phyloP scores from a whole-genome alignment of 331 rosid species.

The Malus hybrid region DNA sequence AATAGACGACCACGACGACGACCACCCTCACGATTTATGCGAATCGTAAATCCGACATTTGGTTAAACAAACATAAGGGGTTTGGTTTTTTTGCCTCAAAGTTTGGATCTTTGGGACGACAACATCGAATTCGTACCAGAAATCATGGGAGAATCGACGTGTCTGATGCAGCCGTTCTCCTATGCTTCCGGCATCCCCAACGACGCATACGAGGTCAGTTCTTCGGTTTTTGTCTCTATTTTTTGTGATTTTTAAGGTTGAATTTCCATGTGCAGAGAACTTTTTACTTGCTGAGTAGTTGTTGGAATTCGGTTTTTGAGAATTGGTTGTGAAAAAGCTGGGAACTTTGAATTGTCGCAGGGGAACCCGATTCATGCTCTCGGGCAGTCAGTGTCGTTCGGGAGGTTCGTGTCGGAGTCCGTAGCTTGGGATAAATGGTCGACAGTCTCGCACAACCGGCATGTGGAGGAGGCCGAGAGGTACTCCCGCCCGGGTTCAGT shows the following conservation, averaged over 20 bases:
- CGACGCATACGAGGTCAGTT: conserved; percentile 66
- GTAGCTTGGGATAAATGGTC: conserved; percentile 95
- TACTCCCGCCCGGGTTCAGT: conserved; percentile 75
- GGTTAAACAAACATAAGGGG: conserved; percentile 8
- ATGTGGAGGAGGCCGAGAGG: conserved; percentile 91
- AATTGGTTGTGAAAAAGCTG: not conserved
- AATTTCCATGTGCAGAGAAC: not conserved
- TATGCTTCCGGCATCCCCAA: conserved; percentile 63
- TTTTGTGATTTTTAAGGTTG: not conserved
- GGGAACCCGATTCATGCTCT: conserved; percentile 65
- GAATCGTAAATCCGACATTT: not conserved
- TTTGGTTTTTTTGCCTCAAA: not conserved
- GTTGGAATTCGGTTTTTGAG: not conserved
- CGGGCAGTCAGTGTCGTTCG: conserved; percentile 84
- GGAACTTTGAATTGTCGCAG: conserved; percentile 32
- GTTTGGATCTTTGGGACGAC: conserved; percentile 35
- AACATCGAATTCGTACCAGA: not conserved
- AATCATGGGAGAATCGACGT: conserved; percentile 76
- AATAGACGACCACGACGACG: conserved; percentile 4
- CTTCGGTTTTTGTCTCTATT: conserved; percentile 1
- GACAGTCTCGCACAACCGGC: conserved; percentile 66
- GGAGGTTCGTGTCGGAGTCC: conserved; percentile 78
- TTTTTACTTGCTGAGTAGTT: not conserved
- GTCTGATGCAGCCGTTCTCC: conserved; percentile 93
- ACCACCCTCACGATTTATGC: not conserved